Conservation (phyloP, 345 rosid genomes). For the Corymbia maculata region DNA sequence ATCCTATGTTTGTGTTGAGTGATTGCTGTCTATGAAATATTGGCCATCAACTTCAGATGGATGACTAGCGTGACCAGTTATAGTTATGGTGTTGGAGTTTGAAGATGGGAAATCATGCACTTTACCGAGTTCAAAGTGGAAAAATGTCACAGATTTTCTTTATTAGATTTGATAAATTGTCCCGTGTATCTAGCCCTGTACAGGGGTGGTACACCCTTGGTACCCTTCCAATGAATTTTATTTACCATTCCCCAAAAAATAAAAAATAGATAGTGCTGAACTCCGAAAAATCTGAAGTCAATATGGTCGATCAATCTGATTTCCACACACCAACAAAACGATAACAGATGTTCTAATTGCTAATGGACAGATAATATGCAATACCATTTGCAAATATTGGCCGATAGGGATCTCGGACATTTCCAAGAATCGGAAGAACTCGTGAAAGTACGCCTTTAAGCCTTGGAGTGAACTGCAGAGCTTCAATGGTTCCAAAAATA, state of each 20-base stretch:
- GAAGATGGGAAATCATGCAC: background rate
- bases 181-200: background rate
- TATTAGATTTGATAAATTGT: background rate
- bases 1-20: no score
- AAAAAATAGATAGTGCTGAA: background rate
- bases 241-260: background rate
- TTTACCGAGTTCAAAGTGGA: background rate
- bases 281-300: background rate
- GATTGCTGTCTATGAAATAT: background rate
- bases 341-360: background rate
- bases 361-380: background rate
- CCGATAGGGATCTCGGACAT: conserved; percentile 75
- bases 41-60: background rate
- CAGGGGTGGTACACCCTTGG: background rate
- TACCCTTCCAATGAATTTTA: background rate
- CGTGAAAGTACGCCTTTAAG: conserved; percentile 85
- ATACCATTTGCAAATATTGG: conserved; percentile 95
- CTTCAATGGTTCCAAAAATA: conserved; percentile 42
- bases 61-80: background rate
- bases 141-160: background rate
- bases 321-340: background rate
- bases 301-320: background rate
- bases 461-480: conserved; percentile 88
- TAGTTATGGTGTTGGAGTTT: background rate
- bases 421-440: conserved; percentile 84